phyloP scores from a whole-genome alignment of 164 flowering plant species.

The Piper longum region DNA sequence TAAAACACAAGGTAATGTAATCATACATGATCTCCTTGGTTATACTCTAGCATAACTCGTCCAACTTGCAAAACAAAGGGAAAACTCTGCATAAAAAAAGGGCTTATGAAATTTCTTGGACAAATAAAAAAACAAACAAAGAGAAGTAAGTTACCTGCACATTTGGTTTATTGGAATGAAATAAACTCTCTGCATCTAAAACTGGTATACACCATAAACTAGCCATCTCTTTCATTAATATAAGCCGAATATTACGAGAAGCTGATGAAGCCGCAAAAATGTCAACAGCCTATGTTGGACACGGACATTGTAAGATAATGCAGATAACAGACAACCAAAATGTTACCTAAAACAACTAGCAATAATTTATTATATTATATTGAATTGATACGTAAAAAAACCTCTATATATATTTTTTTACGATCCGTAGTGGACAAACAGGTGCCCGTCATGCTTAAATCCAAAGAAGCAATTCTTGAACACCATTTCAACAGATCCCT shows the following conservation, averaged over 20 bases:
- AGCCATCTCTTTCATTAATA: slow-evolving; percentile 46
- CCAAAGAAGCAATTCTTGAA: slow-evolving; percentile 52
- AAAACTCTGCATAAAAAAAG: slow-evolving; percentile 28
- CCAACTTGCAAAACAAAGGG: slow-evolving; percentile 45
- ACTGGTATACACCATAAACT: slow-evolving; percentile 45
- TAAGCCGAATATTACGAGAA: slow-evolving; percentile 37
- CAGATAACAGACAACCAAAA: neutral
- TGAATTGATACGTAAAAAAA: slow-evolving; percentile 2
- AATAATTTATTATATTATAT: too few species aligned
- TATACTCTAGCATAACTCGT: slow-evolving; percentile 31
- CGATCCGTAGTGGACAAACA: slow-evolving; percentile 28
- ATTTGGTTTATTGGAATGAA: slow-evolving; percentile 37
- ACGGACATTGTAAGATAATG: neutral
- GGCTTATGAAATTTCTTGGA: slow-evolving; percentile 4
- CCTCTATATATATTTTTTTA: slow-evolving; percentile 63
- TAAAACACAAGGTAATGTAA: slow-evolving; percentile 7
- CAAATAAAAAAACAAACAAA: neutral
- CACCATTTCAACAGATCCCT: slow-evolving; percentile 96
- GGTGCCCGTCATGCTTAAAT: slow-evolving; percentile 20
- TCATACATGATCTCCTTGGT: slow-evolving; percentile 16
- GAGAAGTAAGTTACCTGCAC: slow-evolving; percentile 38
- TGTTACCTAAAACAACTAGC: neutral
- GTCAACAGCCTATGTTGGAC: slow-evolving; percentile 65
- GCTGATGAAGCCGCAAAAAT: slow-evolving; percentile 56
- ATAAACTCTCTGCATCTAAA: slow-evolving; percentile 27